Evolutionary conservation across 108 stramenopile species (phyloP), one percentile per base, ranked within the genome.

Genomic region (Cylindrotheca fusiformis): DNA sequence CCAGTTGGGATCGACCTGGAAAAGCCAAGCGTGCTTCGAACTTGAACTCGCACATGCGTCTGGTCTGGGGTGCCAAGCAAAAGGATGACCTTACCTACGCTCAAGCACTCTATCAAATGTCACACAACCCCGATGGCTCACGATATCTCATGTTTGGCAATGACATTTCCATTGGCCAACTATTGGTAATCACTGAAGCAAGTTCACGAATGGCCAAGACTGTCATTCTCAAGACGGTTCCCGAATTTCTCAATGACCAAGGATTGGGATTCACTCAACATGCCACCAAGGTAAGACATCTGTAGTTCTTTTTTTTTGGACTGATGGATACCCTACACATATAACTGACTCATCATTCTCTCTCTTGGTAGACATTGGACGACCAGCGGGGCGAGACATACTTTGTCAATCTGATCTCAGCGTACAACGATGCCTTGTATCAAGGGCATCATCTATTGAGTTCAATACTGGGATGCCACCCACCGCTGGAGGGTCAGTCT

Each of bases 1-100:
- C 74, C 21, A 80, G 74, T 3, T 67, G 53, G 29, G 79, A 81
- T 48, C 68, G 80, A n/a, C 76, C 75, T 25, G 80, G 80, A 47
- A 81, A 81, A 55, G 76, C 77, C 68, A 81, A 81, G 33, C 76
- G 77, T 60, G 80, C 80, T 12, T 81, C 80, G 65, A 81, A 81
- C 65, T 25, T 74, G 28, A 81, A 81, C 55, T 66, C 76, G 19
- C 80, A 81, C 41, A 44, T 81, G 45, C 72, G 72, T 22, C 48
- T 81, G 57, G 69, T 61, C 12, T 77, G 77, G 58, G 80, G 80
- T 48, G 80, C 80, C 19, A 22, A 64, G 23, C 74, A 80, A 48
- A 29, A 70, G 17, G 50, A 73, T 12, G 45, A 45, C 10, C 54
- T 63, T 1, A 46, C 67, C 23, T 70, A 69, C 47, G 74, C 58